Percentiles rank a stretch among this genome's conserved stretches.
These are phyloP conservation scores for Leishmania arabica DNA, from an alignment of 208 protist species.

Conservation along the genomic window DNA sequence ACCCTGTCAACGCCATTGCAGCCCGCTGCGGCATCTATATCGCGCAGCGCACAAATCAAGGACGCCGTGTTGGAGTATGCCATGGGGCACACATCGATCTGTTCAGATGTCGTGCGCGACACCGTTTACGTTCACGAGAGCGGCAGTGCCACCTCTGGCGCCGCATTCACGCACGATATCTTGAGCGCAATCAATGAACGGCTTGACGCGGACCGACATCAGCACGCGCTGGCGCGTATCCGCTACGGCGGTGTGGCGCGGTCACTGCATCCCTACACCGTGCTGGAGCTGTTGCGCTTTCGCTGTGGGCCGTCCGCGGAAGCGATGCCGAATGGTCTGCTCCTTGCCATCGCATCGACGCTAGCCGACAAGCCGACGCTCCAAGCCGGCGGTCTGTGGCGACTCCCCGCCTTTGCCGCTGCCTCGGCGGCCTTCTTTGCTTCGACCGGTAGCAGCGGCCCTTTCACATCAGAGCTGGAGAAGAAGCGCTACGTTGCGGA, in stretches of 20 bases:
- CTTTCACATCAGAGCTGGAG: constrained; percentile 9
- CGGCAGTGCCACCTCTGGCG: background rate
- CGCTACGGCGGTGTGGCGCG: constrained; percentile 63
- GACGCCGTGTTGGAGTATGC: constrained; percentile 24
- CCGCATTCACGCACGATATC: constrained; percentile 13
- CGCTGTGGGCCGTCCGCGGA: background rate
- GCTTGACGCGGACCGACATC: constrained; percentile 5
- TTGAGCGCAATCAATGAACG: constrained; percentile 15
- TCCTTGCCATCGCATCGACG: constrained; percentile 39
- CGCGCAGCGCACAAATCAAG: constrained; percentile 1
- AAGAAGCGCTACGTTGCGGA: constrained; percentile 51
- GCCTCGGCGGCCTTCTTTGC: constrained; percentile 30
- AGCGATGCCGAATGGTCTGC: constrained; percentile 15
- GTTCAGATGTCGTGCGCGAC: constrained; percentile 29
- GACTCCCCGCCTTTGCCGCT: constrained; percentile 23
- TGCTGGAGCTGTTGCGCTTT: constrained; percentile 36
- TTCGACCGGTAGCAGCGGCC: background rate
- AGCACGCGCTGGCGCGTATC: constrained; percentile 32
- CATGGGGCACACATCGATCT: background rate
- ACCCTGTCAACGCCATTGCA: background rate
- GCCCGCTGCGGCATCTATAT: background rate
- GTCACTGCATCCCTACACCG: constrained; percentile 71
- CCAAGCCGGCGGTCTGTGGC: constrained; percentile 44
- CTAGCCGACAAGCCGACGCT: constrained; percentile 52
- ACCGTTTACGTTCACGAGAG: constrained; percentile 28